These are phyloP conservation scores for Symbiodinium natans DNA, from an alignment of 73 alveolate species.

Conservation along the genomic window DNA sequence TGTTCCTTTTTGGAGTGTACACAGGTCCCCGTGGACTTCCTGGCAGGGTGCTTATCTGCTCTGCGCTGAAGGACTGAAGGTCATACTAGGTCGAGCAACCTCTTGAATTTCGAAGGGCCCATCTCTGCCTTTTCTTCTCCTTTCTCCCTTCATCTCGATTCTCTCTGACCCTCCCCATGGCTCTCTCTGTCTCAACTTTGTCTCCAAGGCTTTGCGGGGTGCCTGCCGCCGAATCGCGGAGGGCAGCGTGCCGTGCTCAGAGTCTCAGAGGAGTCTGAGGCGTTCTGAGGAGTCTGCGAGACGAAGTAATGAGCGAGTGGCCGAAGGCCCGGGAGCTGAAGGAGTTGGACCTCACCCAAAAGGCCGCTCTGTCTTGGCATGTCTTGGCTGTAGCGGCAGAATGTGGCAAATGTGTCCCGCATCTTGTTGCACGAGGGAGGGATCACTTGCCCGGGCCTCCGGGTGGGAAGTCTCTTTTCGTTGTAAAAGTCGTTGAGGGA, in stretches of 20 bases:
- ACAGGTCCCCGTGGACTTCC: neutral
- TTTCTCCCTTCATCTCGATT: too few species aligned
- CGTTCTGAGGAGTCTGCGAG: neutral
- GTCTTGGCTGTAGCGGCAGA: neutral
- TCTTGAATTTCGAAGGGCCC: too few species aligned
- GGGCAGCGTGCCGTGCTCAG: neutral
- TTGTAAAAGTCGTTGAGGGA: neutral
- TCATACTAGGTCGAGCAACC: too few species aligned
- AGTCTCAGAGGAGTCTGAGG: neutral
- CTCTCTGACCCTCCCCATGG: too few species aligned
- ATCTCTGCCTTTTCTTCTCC: too few species aligned
- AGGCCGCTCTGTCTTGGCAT: neutral
- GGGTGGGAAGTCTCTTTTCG: too few species aligned
- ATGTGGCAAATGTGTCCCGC: too few species aligned
- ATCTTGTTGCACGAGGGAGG: too few species aligned
- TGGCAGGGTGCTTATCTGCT: neutral
- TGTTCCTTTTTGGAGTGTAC: neutral
- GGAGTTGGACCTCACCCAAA: slow-evolving; percentile 6
- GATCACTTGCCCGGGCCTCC: too few species aligned
- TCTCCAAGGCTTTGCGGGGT: neutral
- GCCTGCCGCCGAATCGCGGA: slow-evolving; percentile 14
- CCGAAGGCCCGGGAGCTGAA: neutral
- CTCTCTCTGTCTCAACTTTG: too few species aligned
- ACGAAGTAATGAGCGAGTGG: too few species aligned
- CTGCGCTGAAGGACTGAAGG: too few species aligned